These are phyloP conservation scores for Citropsis articulata DNA, from an alignment of 345 rosid species.

Conservation along the genomic window DNA sequence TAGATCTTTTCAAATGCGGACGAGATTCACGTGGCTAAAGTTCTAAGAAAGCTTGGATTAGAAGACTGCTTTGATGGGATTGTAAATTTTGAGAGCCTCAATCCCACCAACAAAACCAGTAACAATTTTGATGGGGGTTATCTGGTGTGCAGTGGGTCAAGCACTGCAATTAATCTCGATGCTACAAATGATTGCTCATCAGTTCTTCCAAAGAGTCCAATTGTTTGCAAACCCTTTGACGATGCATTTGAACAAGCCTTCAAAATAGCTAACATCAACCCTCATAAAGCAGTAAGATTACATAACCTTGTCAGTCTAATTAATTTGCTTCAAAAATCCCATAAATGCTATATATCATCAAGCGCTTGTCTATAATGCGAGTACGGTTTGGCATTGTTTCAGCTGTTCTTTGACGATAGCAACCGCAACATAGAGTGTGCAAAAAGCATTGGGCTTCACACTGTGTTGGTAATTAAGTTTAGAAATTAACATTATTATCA, in stretches of 20 bases:
- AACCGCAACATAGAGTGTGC: conserved; percentile 67
- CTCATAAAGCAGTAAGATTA: conserved; percentile 63
- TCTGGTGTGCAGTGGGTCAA: conserved; percentile 18
- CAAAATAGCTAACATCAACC: conserved; percentile 55
- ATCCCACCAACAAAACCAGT: conserved; percentile 27
- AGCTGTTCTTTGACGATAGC: conserved; percentile 92
- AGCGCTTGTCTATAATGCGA: neutral
- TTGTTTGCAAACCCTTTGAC: conserved; percentile 74
- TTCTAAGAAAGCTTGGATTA: conserved; percentile 49
- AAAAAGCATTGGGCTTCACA: conserved; percentile 62
- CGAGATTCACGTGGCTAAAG: conserved; percentile 46
- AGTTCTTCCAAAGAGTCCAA: conserved; percentile 49
- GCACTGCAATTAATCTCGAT: conserved; percentile 25
- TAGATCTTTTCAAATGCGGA: conserved; percentile 66
- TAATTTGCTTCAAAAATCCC: neutral
- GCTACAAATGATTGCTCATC: conserved; percentile 18
- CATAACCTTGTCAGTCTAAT: neutral
- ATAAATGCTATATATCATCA: neutral
- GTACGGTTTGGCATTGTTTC: conserved; percentile 12
- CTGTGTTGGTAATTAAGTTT: conserved; percentile 60
- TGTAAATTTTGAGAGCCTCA: conserved; percentile 58
- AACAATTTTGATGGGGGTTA: conserved; percentile 31
- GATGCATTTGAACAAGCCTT: conserved; percentile 67
- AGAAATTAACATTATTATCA: neutral
- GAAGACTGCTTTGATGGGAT: conserved; percentile 64